A percentile compares a stretch with the other conserved stretches of the same genome.
These are phyloP conservation scores for Penicillium tannophilum DNA, from an alignment of 495 filamentous ascomycete species.

Conservation along the genomic window DNA sequence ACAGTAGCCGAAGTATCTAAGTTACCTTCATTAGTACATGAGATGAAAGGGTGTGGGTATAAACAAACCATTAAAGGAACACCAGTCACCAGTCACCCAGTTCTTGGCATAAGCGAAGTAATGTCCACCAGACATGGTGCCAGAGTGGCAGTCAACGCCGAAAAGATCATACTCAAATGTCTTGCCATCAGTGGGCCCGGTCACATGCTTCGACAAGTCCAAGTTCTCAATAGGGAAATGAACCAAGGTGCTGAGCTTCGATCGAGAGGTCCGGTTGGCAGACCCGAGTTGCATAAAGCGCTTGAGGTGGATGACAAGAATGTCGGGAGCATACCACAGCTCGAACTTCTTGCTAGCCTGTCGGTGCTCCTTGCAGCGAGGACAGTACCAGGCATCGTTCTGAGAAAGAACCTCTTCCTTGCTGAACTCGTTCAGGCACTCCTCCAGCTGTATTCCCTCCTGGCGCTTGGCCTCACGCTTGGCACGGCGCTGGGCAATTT, in stretches of 20 bases:
- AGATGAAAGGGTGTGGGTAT: constrained; percentile 1
- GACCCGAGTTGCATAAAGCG: constrained; percentile 67
- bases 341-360: constrained; percentile 95
- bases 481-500: constrained; percentile 60
- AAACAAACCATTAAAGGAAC: constrained; percentile 86
- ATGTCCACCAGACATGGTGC: constrained; percentile 88
- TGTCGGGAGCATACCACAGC: constrained; percentile 93
- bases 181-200: constrained; percentile 75
- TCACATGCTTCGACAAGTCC: constrained; percentile 78
- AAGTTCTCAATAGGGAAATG: constrained; percentile 89
- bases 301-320: constrained; percentile 93
- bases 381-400: constrained; percentile 96
- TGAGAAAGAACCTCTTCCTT: constrained; percentile 88
- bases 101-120: constrained; percentile 95
- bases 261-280: constrained; percentile 49
- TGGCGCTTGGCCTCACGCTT: constrained; percentile 63
- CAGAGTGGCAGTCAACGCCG: constrained; percentile 93
- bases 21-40: constrained; percentile 19
- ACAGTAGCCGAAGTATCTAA: constrained; percentile 70
- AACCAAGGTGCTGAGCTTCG: constrained; percentile 90
- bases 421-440: constrained; percentile 92
- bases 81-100: constrained; percentile 82
- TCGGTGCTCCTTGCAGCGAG: constrained; percentile 88
- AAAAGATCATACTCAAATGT: constrained; percentile 86
- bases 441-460: constrained; percentile 78